Evolutionary conservation across 108 stramenopile genomes (phyloP).

Genomic region (Cyclotella kingstonii): DNA sequence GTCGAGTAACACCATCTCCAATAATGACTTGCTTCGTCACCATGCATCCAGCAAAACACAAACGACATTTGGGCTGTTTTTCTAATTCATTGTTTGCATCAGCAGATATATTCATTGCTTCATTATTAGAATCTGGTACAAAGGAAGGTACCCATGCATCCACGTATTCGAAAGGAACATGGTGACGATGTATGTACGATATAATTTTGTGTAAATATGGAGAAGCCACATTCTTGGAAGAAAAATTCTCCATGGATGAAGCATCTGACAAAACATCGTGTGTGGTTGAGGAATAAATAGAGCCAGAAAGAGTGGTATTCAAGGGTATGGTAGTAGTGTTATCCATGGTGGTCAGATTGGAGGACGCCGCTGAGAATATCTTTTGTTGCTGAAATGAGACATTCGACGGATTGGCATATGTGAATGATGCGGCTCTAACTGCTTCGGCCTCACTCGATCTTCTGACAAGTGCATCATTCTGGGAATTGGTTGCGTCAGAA

Average conservation of each 20-base stretch:
- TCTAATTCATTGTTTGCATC: conserved; percentile 2
- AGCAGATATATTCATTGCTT: not conserved
- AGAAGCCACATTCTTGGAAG: conserved; percentile 30
- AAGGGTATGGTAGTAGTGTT: no score
- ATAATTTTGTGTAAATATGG: conserved; percentile 73
- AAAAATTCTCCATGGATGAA: not conserved
- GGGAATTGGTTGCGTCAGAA: not conserved
- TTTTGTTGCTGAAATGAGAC: not conserved
- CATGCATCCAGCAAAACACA: conserved; percentile 86
- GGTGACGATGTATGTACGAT: conserved; percentile 62
- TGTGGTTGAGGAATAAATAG: no score
- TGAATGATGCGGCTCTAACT: not conserved
- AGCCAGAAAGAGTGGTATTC: no score
- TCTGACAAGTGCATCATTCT: not conserved
- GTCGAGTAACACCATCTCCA: conserved; percentile 31
- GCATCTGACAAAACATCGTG: no score
- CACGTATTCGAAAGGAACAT: conserved; percentile 83
- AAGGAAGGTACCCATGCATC: conserved; percentile 90
- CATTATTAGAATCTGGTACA: conserved; percentile 47
- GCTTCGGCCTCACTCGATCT: not conserved
- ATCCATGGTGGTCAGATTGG: no score
- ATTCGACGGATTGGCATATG: no score
- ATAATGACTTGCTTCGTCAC: conserved; percentile 47
- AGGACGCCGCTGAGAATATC: not conserved
- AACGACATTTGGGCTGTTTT: conserved; percentile 56